Conservation (phyloP, 2,329 filamentous ascomycete species). For the Stemphylium lycopersici region DNA sequence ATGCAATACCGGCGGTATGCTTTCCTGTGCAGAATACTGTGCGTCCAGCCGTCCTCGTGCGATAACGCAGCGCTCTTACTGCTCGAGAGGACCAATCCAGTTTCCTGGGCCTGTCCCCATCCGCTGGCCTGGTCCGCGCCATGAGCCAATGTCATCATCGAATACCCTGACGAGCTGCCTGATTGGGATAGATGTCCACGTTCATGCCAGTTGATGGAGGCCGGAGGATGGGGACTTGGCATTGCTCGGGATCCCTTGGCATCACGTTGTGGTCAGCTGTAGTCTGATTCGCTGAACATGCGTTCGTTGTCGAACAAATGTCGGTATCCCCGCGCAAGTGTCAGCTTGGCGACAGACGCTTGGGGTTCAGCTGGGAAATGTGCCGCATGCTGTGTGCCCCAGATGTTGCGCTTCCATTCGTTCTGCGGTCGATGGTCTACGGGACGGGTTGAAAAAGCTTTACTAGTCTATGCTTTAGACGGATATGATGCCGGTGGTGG, state of each 20-base stretch:
- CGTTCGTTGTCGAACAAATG: not conserved
- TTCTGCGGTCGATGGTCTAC: not conserved
- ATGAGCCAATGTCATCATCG: slow-evolving; percentile 29
- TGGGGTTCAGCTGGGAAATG: slow-evolving; percentile 5
- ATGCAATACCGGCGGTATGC: slow-evolving; percentile 18
- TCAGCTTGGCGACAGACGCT: slow-evolving; percentile 22
- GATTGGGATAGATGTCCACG: slow-evolving; percentile 23
- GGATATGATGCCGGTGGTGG: slow-evolving; percentile 2
- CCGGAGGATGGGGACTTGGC: slow-evolving; percentile 2
- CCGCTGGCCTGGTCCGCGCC: slow-evolving; percentile 27
- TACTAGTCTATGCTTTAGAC: not conserved
- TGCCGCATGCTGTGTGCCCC: slow-evolving; percentile 18
- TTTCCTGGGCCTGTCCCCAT: slow-evolving; percentile 24
- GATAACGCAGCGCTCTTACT: slow-evolving; percentile 37
- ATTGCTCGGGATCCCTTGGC: not conserved
- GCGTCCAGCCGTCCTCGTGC: slow-evolving; percentile 35
- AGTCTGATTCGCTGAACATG: slow-evolving; percentile 23
- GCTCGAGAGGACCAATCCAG: slow-evolving; percentile 31
- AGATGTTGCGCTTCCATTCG: slow-evolving; percentile 11
- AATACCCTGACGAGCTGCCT: slow-evolving; percentile 32
- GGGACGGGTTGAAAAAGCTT: slow-evolving; percentile 4
- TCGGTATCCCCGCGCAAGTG: slow-evolving; percentile 8
- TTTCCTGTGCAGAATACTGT: slow-evolving; percentile 14
- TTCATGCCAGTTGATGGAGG: slow-evolving; percentile 15
- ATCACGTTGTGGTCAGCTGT: slow-evolving; percentile 26